These are phyloP conservation scores for Yamadazyma taylorii DNA, from an alignment of 1,139 yeast genomes.

Conservation along the genomic window DNA sequence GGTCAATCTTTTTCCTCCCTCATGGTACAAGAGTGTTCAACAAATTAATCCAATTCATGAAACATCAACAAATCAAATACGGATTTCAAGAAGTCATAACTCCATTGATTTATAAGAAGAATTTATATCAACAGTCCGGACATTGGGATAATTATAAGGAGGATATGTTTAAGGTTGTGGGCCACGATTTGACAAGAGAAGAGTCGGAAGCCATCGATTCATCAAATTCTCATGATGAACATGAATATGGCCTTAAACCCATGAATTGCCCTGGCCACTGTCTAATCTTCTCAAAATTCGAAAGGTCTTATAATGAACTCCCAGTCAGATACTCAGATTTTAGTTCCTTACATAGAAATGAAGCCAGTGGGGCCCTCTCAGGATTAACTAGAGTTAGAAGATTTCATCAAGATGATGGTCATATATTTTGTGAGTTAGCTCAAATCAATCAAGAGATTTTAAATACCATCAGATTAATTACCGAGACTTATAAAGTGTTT, in stretches of 20 bases:
- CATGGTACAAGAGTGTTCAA: conserved; percentile 89
- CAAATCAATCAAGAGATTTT: conserved; percentile 81
- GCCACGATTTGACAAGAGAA: conserved; percentile 41
- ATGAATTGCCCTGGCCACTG: conserved; percentile 99
- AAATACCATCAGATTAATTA: conserved; percentile 71
- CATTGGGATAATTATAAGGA: conserved; percentile 96
- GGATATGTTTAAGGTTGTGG: conserved; percentile 85
- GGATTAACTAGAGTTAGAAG: conserved; percentile 95
- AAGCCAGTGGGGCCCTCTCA: conserved; percentile 89
- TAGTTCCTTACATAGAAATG: conserved; percentile 93
- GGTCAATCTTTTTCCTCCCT: conserved; percentile 85
- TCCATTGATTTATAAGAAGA: conserved; percentile 83
- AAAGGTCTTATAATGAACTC: conserved; percentile 83
- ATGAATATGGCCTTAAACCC: conserved; percentile 84
- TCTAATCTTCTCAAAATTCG: conserved; percentile 75
- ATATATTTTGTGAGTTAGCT: conserved; percentile 82
- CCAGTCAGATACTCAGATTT: conserved; percentile 92
- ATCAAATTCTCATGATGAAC: conserved; percentile 30
- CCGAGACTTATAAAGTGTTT: conserved; percentile 76
- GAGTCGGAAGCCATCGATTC: conserved; percentile 13
- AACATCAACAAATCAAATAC: conserved; percentile 73
- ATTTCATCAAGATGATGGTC: conserved; percentile 99
- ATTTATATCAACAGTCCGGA: conserved; percentile 89
- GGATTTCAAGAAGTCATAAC: conserved; percentile 94
- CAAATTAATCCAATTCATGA: conserved; percentile 77